These are phyloP conservation scores for Linnemannia hyalina DNA, from an alignment of 192 early-diverging fungal genomes.

Conservation along the genomic window DNA sequence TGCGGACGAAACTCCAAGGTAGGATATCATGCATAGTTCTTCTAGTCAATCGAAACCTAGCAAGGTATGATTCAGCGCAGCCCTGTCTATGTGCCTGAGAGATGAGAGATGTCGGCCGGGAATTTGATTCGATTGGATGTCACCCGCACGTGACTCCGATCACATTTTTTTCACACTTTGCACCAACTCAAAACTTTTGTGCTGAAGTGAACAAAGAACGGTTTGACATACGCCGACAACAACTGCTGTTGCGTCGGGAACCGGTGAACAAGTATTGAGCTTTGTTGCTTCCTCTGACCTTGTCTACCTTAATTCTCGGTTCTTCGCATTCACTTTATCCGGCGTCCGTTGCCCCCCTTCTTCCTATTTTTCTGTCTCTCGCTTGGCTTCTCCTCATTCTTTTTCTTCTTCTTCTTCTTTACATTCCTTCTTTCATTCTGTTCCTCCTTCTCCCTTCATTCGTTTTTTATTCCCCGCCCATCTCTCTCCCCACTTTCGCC, in stretches of 20 bases:
- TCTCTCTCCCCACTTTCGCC: slow-evolving; percentile 11
- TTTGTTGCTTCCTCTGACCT: not conserved
- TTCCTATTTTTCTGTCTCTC: not conserved
- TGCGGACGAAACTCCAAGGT: not conserved
- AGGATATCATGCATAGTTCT: not conserved
- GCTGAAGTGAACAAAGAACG: not conserved
- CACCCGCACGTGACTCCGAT: slow-evolving; percentile 25
- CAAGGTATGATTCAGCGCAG: not conserved
- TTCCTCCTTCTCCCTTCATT: not conserved
- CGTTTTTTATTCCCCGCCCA: slow-evolving; percentile 11
- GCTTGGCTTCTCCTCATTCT: not conserved
- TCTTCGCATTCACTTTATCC: not conserved
- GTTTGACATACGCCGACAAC: not conserved
- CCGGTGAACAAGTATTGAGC: not conserved
- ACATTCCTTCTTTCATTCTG: not conserved
- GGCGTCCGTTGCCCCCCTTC: not conserved
- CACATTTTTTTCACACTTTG: slow-evolving; percentile 6
- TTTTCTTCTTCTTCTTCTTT: not conserved
- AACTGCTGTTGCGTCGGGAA: not conserved
- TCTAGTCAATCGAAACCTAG: not conserved
- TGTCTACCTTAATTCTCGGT: not conserved
- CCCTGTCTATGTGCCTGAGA: not conserved
- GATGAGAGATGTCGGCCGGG: not conserved
- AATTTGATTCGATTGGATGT: not conserved
- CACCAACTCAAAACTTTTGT: not conserved